Evolutionary conservation across 139 green algal species (phyloP).

Genomic region (Closterium sp.): DNA sequence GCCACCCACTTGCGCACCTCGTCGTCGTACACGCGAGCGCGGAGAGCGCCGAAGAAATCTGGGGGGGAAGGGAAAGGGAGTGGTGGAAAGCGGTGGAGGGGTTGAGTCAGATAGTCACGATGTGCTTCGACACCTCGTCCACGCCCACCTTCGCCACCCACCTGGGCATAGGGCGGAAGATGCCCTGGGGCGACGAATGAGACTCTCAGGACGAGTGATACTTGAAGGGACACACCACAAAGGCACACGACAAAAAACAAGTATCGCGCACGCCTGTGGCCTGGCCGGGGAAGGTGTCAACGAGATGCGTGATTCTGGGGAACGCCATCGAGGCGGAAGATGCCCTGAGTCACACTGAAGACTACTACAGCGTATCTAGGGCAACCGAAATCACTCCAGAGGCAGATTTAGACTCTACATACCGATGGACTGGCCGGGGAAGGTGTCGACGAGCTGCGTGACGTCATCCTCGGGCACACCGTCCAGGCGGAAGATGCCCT

Average conservation of each 20-base stretch:
- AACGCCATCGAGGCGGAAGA: slow-evolving; percentile 83
- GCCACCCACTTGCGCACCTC: slow-evolving; percentile 80
- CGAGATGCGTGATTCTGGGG: slow-evolving; percentile 60
- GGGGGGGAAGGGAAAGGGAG: not conserved
- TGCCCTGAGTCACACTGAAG: slow-evolving; percentile 92
- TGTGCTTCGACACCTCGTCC: not conserved
- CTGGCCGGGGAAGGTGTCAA: slow-evolving; percentile 97
- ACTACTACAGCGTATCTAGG: no score
- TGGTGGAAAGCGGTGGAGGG: not conserved
- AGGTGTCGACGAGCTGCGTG: slow-evolving; percentile 82
- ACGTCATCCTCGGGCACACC: slow-evolving; percentile 52
- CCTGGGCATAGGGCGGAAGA: no score
- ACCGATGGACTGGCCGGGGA: slow-evolving; percentile 97
- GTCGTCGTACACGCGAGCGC: slow-evolving; percentile 92
- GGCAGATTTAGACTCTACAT: no score
- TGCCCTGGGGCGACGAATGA: no score
- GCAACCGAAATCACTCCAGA: no score
- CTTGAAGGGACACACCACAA: no score
- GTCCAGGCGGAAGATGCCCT: slow-evolving; percentile 93
- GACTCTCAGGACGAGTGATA: no score
- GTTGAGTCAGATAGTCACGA: not conserved
- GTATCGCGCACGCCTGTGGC: no score
- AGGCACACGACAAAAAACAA: not conserved
- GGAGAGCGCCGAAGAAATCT: slow-evolving; percentile 98
- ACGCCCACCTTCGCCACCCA: not conserved